A percentile compares a stretch with the other conserved stretches of the same genome.
Conservation (phyloP, 2,329 filamentous ascomycete species). For the Exophiala alcalophila region DNA sequence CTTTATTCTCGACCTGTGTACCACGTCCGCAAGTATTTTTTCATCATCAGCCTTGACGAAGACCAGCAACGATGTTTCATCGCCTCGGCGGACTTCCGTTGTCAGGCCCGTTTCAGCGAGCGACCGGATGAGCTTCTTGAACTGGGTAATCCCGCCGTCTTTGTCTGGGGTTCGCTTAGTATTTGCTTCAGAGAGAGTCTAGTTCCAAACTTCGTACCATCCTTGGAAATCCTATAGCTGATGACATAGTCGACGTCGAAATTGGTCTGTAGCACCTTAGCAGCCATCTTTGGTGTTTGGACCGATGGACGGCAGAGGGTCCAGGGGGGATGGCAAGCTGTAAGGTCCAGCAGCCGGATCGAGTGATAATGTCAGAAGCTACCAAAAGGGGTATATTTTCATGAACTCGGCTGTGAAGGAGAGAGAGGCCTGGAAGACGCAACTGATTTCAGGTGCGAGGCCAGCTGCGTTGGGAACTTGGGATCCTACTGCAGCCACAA, state of each 20-base stretch:
- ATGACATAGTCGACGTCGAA: constrained; percentile 85
- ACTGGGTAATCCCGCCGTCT: constrained; percentile 67
- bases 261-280: constrained; percentile 40
- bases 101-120: constrained; percentile 77
- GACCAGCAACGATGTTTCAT: constrained; percentile 70
- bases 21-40: constrained; percentile 70
- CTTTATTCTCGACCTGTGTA: constrained; percentile 83
- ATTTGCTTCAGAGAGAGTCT: not conserved
- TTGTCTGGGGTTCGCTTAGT: constrained; percentile 53
- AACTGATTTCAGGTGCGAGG: too few species aligned
- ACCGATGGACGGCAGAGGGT: too few species aligned
- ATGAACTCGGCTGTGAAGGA: too few species aligned
- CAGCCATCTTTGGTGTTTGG: constrained; percentile 17
- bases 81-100: constrained; percentile 80
- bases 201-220: constrained; percentile 42
- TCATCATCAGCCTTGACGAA: constrained; percentile 79
- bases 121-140: constrained; percentile 72
- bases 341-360: too few species aligned
- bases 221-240: constrained; percentile 68
- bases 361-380: too few species aligned
- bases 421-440: too few species aligned
- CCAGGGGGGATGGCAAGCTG: too few species aligned
- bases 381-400: too few species aligned
- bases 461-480: too few species aligned
- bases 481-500: too few species aligned